Evolutionary conservation across 169 alveolate species (phyloP), one percentile per base, ranked within the genome.

Genomic region (Eimeria sp.): DNA sequence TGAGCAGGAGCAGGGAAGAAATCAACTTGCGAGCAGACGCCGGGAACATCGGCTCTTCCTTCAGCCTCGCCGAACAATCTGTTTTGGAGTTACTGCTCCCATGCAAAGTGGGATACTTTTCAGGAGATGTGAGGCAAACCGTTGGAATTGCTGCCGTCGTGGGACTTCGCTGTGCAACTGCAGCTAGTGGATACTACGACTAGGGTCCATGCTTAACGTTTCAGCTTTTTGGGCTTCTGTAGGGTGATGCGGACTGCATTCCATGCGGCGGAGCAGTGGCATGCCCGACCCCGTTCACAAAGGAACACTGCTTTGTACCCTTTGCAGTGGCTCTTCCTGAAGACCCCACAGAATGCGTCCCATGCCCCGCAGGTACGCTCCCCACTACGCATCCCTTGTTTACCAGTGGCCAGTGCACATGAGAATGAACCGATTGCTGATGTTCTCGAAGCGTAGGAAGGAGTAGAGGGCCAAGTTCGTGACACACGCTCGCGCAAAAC

Each of bases 211-310:
- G 0, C 0, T 74, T 37, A 56, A 74, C 83, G 30, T 74, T 37
- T 6, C 43, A 74, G 58, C 83, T 74, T 10, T 40, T 40, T 74
- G 66, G 43, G 88, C 54, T 46, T 78, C 88, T 78, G 52, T 58
- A 87, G 93, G 93, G 93, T 49, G 93, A 87, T 20, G 82, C 68
- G 64, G 93, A 62, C 82, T 87, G 93, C 46, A 43, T 40, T 33
- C 93, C 93, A 49, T 87, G 93, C 72, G 93, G 93, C 49, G 93
- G 93, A 40, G 33, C 93, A 62, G 60, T 87, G 37, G 93, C 93
- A 23, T 87, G 93, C 52, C 93, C 93, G 62, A 62, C 93, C 23
- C 82, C 93, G 30, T 87, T 72, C 58, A 62, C 82, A 4, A 87
- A 46, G 64, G 93, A 87, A 37, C 82, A 87, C 14, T 87, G 93